Percentiles rank a stretch among this genome's conserved stretches.
Evolutionary conservation across 192 early-diverging fungal species (phyloP).

Genomic region (Gonapodya sp.): DNA sequence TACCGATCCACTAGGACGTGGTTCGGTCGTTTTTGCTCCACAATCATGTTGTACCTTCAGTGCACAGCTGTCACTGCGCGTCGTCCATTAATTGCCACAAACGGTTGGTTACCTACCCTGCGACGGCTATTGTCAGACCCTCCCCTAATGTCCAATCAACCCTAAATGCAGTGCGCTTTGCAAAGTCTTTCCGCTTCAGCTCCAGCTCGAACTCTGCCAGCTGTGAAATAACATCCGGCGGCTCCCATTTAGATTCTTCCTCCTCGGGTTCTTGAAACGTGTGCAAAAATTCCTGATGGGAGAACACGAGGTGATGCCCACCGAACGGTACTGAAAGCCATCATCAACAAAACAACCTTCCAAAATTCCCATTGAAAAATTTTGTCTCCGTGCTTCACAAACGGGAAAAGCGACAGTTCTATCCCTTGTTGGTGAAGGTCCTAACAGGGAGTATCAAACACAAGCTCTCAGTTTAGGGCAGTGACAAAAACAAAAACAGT

Average conservation of each 20-base stretch:
- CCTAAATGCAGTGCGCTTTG: not conserved
- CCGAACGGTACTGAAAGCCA: not conserved
- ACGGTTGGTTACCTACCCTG: not conserved
- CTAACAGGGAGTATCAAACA: not conserved
- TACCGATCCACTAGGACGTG: constrained; percentile 50
- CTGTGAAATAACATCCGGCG: not conserved
- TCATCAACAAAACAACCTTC: not conserved
- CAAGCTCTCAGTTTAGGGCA: not conserved
- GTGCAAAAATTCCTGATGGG: not conserved
- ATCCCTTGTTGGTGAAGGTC: not conserved
- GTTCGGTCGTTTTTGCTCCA: constrained; percentile 44
- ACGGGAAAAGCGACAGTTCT: not conserved
- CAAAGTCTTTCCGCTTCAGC: not conserved
- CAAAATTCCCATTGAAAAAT: not conserved
- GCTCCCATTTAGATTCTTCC: not conserved
- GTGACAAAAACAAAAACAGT: too few species aligned
- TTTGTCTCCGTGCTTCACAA: not conserved
- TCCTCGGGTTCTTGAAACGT: not conserved
- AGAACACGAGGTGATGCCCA: not conserved
- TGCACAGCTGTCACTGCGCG: not conserved
- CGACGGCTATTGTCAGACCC: not conserved
- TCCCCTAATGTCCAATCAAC: not conserved
- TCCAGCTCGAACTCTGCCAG: not conserved
- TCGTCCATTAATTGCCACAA: too few species aligned
- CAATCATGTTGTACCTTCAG: constrained; percentile 40